A percentile compares a stretch with the other conserved stretches of the same genome.
phyloP scores from a whole-genome alignment of 495 filamentous ascomycete genomes.

The Aspergillus conjunctus region DNA sequence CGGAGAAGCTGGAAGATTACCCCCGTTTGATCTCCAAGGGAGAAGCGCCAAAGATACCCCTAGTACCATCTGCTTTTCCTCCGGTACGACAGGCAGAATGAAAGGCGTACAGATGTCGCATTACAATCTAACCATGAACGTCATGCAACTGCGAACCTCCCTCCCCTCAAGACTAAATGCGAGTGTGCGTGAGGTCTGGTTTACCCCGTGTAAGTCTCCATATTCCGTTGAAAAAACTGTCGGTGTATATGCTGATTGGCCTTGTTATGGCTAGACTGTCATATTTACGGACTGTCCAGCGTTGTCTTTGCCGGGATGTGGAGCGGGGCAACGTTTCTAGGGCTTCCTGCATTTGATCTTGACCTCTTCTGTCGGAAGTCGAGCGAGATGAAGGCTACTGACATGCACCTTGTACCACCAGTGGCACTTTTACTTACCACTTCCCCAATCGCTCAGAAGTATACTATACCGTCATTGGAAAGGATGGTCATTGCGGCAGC shows the following conservation, averaged over 20 bases:
- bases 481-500: constrained; percentile 10
- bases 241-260: not conserved
- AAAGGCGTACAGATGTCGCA: constrained; percentile 13
- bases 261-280: constrained; percentile 1
- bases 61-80: constrained; percentile 13
- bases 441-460: constrained; percentile 10
- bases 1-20: not conserved
- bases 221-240: not conserved
- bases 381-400: constrained; percentile 6
- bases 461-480: constrained; percentile 1
- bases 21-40: constrained; percentile 5
- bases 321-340: not conserved
- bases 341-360: constrained; percentile 7
- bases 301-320: constrained; percentile 8
- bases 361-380: constrained; percentile 12
- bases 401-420: constrained; percentile 14
- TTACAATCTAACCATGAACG: constrained; percentile 10
- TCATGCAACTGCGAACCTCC: constrained; percentile 6
- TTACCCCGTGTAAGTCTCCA: constrained; percentile 7
- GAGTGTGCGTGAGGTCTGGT: constrained; percentile 11
- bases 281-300: constrained; percentile 2
- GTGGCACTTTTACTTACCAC: constrained; percentile 5
- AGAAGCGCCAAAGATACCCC: constrained; percentile 8
- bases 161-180: constrained; percentile 1
- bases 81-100: constrained; percentile 12